Base-by-base conservation (phyloP, 257 asterid species). In the Lavandula angustifolia region DNA sequence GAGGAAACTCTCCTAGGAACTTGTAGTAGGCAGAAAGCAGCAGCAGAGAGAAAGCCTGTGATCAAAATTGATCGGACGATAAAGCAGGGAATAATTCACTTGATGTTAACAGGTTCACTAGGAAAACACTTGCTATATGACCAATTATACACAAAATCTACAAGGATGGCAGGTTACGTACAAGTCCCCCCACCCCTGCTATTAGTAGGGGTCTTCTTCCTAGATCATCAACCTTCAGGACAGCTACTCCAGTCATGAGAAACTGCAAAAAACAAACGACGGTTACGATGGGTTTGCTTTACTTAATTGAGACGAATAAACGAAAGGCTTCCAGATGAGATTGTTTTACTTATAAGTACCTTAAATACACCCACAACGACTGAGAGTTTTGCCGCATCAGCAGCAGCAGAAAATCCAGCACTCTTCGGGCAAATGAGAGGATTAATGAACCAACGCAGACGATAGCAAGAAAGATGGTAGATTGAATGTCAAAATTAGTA, bases 401-500 rank as follows among this genome's bases (percentile, higher is more conserved):
- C 82, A 43, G 99, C 99, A 1, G 94, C 99, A 76, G 97, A 76
- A 77, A 87, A 92, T 66, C 99, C 99, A 78, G 97, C 96, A 80
- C 81, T 81, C 98, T 92, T 69, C 50, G 54, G 70, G 61, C 7
- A 71, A 66, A 74, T 48, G 33, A 61, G 8, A 18, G 60, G 46
- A 72, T 55, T 27, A 22, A 53, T 51, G 67, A 10, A 49, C 62
- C 52, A 65, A 54, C 48, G 2, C 27, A 22, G 27, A 22, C 27
- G 27, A 32, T 56, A 48, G 60, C 9, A 58, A 44, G 52, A 71
- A 49, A 13, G 3, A 4, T 44, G 33, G 27, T 22, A 56, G 54
- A 34, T 18, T 11, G 22, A 38, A 38, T 41, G 54, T 7, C 66
- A 54, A 54, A 63, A 62, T 12, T 11, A 13, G 63, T 82, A 92